Evolutionary conservation across 148 eudicot genomes (phyloP), one percentile per base, ranked within the genome.

Genomic region (Chenopodium suecicum): DNA sequence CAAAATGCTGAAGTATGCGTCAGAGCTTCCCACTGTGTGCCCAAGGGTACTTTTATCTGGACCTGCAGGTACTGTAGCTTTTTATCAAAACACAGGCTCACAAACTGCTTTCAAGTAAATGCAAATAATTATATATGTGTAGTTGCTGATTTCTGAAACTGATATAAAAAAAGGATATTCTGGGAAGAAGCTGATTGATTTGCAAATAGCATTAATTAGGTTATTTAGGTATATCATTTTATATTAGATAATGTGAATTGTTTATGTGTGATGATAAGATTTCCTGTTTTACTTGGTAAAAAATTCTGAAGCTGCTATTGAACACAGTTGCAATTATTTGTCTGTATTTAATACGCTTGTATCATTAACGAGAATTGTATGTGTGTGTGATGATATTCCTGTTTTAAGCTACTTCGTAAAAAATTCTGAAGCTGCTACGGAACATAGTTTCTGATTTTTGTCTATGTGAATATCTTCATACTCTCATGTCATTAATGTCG

Each of bases 1-100:
- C 64, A 83, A 78, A 81, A 89, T 90, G 81, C 73, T 84, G 50
- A 92, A 92, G 88, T 90, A 86, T 76, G 85, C 93, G 10, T 85
- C 94, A 62, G 95, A 90, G 81, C 94, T 96, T 65, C 90, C 95
- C 62, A 88, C 98, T 2, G 83, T 94, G 72, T 88, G 90, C 83
- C 98, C 98, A 9, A 90, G 92, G 69, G 90, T 94, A 87, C 85
- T 96, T 48, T 86, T 96, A 83, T 91, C 95, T 63, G 99, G 99
- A 79, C 98, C 98, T 80, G 93, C 93, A 89, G 99, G 99, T 96
- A 90, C 23, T 48, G 17, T 22, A 64, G 9, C 32, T 41, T 84
- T 70, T 5, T 41, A 5, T 41, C 7, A 41, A 37, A 37, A 41
- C 44, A 41, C 44, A 0, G 0, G 62, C 17, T 19, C 50, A 70